phyloP scores from a whole-genome alignment of 306 rosid species.

The Vicia faba region DNA sequence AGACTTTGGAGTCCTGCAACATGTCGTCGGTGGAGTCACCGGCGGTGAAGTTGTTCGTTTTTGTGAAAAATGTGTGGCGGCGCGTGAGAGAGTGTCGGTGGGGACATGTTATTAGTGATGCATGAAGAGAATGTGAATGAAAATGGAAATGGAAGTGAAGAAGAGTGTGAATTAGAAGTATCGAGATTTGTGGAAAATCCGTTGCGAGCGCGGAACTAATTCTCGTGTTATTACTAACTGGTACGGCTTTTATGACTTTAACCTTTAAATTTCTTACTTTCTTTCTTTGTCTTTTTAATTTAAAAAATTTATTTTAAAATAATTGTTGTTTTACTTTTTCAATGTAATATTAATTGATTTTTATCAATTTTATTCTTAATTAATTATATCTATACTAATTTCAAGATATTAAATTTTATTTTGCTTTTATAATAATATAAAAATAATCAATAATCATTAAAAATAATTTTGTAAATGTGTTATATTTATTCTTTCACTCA shows the following conservation, averaged over 20 bases:
- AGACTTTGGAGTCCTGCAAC: conserved; percentile 36
- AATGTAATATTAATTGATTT: too few species aligned
- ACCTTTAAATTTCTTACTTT: too few species aligned
- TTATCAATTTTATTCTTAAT: too few species aligned
- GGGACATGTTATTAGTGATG: conserved; percentile 4
- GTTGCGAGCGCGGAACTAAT: conserved; percentile 35
- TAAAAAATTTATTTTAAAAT: too few species aligned
- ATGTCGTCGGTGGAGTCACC: conserved; percentile 40
- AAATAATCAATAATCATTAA: too few species aligned
- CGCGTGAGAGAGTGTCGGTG: conserved; percentile 2
- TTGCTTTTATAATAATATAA: too few species aligned
- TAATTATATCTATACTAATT: too few species aligned
- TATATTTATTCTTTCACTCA: too few species aligned
- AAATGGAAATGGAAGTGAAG: not conserved
- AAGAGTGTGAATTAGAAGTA: conserved; percentile 6
- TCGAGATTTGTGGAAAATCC: conserved; percentile 37
- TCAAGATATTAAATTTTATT: too few species aligned
- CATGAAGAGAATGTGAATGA: conserved; percentile 4
- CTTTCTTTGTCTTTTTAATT: too few species aligned
- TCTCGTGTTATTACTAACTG: not conserved
- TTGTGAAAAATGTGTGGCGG: conserved; percentile 6
- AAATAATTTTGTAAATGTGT: too few species aligned
- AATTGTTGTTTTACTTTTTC: too few species aligned
- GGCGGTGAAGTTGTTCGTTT: conserved; percentile 16
- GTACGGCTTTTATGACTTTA: not conserved